Evolutionary conservation across 1,284 basidiomycete species (phyloP), one percentile per base, ranked within the genome.

Genomic region (Ustilago crameri): DNA sequence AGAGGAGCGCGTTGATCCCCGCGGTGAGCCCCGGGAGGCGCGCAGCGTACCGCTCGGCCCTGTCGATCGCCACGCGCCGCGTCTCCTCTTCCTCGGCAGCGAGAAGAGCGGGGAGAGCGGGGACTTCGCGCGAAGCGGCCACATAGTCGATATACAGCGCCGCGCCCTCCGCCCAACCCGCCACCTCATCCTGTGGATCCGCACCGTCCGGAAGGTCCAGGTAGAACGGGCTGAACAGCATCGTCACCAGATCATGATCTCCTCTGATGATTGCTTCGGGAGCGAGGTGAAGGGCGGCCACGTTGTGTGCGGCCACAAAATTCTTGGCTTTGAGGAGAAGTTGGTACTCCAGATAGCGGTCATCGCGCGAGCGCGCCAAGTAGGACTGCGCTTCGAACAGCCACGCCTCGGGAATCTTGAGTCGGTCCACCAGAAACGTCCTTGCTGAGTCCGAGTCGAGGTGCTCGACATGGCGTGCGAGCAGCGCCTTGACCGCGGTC

Each of bases 261-360:
- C 90, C 88, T 9, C 92, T 87, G 43, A 97, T 87, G 52, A 97
- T 86, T 0, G 91, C 92, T 76, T 98, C 95, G 1, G 93, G 92
- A 9, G 92, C 93, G n/a, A 98, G 88, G 69, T 93, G 89, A 7
- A 86, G 84, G 27, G 93, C 87, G 1, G 92, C 92, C 22, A 96
- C 86, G 40, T 89, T 88, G 81, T 97, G 94, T 0, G 95, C 94
- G 7, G 88, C 85, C 45, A 89, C 87, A 74, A 88, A 90, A 38
- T 89, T 83, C 18, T 88, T 88, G 1, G 93, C 93, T 23, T 88
- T 83, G 45, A 93, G 85, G 79, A 92, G 91, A 41, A 90, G 85
- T 59, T 91, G 87, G 83, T 92, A 97, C 37, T 93, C 92, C 1
- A 87, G 86, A 81, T 88, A 96, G 1, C 91, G 81, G 42, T 91